Conservation (phyloP, 1,284 basidiomycete species). For the Apiotrichum montevideense region DNA sequence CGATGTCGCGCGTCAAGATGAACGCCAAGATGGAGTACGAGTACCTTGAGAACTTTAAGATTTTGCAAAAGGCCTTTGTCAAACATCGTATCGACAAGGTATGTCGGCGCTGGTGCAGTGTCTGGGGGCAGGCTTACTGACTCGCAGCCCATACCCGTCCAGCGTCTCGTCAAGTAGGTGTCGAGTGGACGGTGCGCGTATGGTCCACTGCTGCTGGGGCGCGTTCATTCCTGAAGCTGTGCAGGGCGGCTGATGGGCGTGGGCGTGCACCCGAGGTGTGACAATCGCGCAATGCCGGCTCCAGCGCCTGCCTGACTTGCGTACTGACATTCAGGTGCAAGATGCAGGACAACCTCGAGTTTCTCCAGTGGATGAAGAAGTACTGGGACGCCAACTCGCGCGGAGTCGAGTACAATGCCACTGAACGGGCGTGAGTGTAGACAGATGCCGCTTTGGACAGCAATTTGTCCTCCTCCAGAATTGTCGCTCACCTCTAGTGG, state of each 20-base stretch:
- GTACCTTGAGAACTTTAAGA: slow-evolving; percentile 89
- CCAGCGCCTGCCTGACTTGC: too few relatives aligned
- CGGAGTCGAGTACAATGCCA: slow-evolving; percentile 83
- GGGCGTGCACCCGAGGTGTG: too few relatives aligned
- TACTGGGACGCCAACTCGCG: slow-evolving; percentile 92
- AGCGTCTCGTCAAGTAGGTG: slow-evolving; percentile 69
- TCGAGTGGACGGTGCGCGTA: too few relatives aligned
- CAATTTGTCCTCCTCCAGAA: too few relatives aligned
- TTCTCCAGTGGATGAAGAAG: slow-evolving; percentile 93
- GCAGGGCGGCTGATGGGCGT: too few relatives aligned
- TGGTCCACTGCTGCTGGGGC: too few relatives aligned
- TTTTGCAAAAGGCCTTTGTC: slow-evolving; percentile 85
- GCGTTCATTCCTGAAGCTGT: too few relatives aligned
- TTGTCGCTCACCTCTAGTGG: slow-evolving; percentile 3
- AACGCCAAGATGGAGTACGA: slow-evolving; percentile 94
- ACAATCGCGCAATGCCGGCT: too few relatives aligned
- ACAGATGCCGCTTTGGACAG: neutral
- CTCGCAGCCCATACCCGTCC: slow-evolving; percentile 78
- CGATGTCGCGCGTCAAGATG: slow-evolving; percentile 85
- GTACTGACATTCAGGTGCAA: slow-evolving; percentile 60
- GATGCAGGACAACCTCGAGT: slow-evolving; percentile 99
- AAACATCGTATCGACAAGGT: slow-evolving; percentile 89
- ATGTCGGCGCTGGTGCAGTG: slow-evolving; percentile 26
- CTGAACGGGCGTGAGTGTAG: slow-evolving; percentile 50
- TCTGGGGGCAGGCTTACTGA: neutral